Base-by-base conservation (phyloP, 1,284 basidiomycete genomes). In the Boletus holoroseus region DNA sequence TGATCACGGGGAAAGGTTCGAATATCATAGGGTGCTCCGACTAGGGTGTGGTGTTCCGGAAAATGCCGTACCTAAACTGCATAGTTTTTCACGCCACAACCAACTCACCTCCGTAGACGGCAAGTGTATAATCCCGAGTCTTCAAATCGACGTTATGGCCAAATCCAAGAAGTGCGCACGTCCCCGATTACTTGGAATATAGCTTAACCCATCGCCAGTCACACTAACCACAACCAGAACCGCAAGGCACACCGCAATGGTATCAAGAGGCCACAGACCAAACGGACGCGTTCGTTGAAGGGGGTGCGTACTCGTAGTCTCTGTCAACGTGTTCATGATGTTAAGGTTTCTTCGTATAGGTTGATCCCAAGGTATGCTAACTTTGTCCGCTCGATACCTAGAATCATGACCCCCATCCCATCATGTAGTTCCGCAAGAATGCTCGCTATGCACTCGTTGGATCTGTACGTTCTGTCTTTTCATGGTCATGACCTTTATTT, bases 231-330 rank as follows among this genome's bases (percentile, higher is more conserved):
- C 82, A 95, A 95, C 81, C 93, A 95, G 79, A 88, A 65, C 78
- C 80, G 81, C 73, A 94, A 93, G 82, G 93, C 95, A 66, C 95
- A 99, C 82, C 85, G 89, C 61, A 99, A 99, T 79, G 95, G 93
- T 70, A 94, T 95, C 78, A 91, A 87, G 76, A 83, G 77, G 71
- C 85, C 89, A 51, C 75, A 79, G 72, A 81, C 82, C 59, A 78
- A 83, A 72, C 72, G 85, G 69, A 85, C 90, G 68, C 82, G 87
- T 59, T 94, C 91, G 52, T 70, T 92, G 77, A 93, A 86, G 77
- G 94, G 94, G 81, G 95, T 92, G 78, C 60, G 87, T 85, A 20
- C 37, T 49, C 27, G 34, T 20, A 43, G 32, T 55, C 27, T 44
- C 2, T 39, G 39, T 41, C 53, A 34, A 20, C 9, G 24, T 45